Evolutionary conservation across 768 basidiomycete genomes (phyloP).

Genomic region (Russula virescens): DNA sequence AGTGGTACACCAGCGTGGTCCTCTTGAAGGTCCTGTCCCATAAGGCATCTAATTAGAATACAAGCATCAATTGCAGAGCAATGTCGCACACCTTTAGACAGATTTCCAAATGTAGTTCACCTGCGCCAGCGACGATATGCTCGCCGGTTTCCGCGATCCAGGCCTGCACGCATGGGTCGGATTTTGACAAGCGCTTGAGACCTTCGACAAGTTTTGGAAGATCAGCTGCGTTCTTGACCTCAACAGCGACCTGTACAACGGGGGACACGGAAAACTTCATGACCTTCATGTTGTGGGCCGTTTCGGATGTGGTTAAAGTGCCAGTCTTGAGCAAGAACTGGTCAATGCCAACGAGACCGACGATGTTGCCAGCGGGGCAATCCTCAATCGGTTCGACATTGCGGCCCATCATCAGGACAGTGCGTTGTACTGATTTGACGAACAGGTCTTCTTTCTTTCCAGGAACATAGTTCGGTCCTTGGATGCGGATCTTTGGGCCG

Average conservation of each 20-base stretch:
- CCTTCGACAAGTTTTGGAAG: constrained; percentile 99
- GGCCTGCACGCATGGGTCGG: constrained; percentile 97
- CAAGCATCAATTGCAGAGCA: not conserved
- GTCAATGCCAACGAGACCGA: constrained; percentile 99
- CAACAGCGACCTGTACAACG: constrained; percentile 97
- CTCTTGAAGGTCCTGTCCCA: constrained; percentile 86
- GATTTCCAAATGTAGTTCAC: constrained; percentile 98
- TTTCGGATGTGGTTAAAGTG: constrained; percentile 95
- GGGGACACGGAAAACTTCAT: constrained; percentile 99
- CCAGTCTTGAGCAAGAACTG: constrained; percentile 99
- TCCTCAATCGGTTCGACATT: constrained; percentile 98
- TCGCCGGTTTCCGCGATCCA: constrained; percentile 90
- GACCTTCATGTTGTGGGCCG: constrained; percentile 99
- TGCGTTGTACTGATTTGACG: constrained; percentile 97
- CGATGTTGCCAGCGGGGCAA: constrained; percentile 97
- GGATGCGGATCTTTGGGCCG: constrained; percentile 98
- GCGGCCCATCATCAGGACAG: constrained; percentile 99
- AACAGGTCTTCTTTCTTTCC: constrained; percentile 99
- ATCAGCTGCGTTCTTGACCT: constrained; percentile 99
- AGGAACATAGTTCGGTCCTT: constrained; percentile 97
- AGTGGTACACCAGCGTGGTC: constrained; percentile 99
- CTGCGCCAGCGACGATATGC: constrained; percentile 98
- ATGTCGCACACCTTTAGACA: constrained; percentile 76
- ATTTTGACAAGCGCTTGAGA: constrained; percentile 99
- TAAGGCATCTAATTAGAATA: not conserved